A percentile compares a stretch with the other conserved stretches of the same genome.
Evolutionary conservation across 2,329 filamentous ascomycete genomes (phyloP).

Genomic region (Aschersonia sp.): DNA sequence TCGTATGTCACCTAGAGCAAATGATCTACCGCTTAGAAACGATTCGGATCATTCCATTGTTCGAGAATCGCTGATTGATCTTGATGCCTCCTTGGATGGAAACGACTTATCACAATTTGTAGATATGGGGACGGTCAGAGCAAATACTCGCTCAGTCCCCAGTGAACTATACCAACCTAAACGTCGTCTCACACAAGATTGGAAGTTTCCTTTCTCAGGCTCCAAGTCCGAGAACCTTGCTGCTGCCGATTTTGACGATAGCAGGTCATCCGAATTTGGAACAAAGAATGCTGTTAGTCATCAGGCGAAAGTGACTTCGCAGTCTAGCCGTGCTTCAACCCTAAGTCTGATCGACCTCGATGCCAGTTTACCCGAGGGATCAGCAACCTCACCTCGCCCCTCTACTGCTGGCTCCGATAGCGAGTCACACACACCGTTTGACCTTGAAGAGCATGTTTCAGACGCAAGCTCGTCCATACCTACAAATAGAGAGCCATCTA

Average conservation of each 20-base stretch:
- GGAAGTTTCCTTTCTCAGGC: too few relatives aligned
- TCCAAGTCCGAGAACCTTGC: too few relatives aligned
- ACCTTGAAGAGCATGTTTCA: slow-evolving; percentile 46
- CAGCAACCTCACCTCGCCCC: slow-evolving; percentile 12
- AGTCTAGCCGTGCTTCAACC: slow-evolving; percentile 23
- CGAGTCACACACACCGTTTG: slow-evolving; percentile 39
- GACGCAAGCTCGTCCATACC: slow-evolving; percentile 25
- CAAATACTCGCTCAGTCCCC: slow-evolving; percentile 36
- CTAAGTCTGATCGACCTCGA: slow-evolving; percentile 38
- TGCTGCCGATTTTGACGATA: too few relatives aligned
- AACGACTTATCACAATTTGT: slow-evolving; percentile 41
- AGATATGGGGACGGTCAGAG: slow-evolving; percentile 45
- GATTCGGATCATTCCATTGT: slow-evolving; percentile 34
- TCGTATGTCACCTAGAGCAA: slow-evolving; percentile 22
- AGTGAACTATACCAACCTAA: too few relatives aligned
- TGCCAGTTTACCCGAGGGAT: slow-evolving; percentile 37
- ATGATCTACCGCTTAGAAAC: slow-evolving; percentile 44
- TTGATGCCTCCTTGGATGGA: slow-evolving; percentile 43
- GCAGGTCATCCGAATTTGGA: too few relatives aligned
- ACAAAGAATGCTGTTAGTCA: too few relatives aligned
- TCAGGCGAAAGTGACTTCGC: too few relatives aligned
- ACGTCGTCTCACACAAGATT: too few relatives aligned
- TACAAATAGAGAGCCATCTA: slow-evolving; percentile 36
- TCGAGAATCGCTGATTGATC: slow-evolving; percentile 50
- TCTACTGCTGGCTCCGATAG: slow-evolving; percentile 46